phyloP scores from a whole-genome alignment of 192 early-diverging fungal species.

The Podila clonocystis region DNA sequence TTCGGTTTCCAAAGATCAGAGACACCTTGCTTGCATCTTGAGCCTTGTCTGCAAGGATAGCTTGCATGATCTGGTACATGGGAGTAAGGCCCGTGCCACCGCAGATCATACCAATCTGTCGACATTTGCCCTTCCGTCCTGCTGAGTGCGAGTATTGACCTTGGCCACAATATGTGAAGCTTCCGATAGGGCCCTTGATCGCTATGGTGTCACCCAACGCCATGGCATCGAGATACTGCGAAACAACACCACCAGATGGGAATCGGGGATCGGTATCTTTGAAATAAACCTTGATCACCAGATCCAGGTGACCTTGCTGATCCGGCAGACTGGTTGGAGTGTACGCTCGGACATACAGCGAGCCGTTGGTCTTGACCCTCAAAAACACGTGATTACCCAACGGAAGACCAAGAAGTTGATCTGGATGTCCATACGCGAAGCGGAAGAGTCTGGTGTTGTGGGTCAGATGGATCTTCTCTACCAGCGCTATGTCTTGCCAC shows the following conservation, averaged over 20 bases:
- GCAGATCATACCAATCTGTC: constrained; percentile 82
- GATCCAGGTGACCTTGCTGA: constrained; percentile 74
- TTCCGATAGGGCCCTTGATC: constrained; percentile 85
- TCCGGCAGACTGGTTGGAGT: constrained; percentile 74
- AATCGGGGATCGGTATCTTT: constrained; percentile 34
- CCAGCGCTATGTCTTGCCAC: constrained; percentile 54
- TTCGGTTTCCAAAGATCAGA: constrained; percentile 82
- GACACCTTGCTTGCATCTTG: constrained; percentile 75
- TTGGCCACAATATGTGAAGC: constrained; percentile 71
- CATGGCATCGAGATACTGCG: constrained; percentile 70
- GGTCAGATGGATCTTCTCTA: constrained; percentile 49
- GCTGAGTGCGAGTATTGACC: constrained; percentile 23
- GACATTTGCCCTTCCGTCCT: constrained; percentile 54
- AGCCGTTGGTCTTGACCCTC: constrained; percentile 59
- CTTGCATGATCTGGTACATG: constrained; percentile 80
- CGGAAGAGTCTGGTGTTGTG: constrained; percentile 57
- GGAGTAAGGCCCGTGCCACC: constrained; percentile 92
- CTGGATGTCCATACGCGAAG: constrained; percentile 63
- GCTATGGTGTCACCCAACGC: constrained; percentile 78
- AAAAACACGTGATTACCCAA: constrained; percentile 68
- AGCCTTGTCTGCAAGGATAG: constrained; percentile 68
- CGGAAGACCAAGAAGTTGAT: constrained; percentile 69
- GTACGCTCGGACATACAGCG: constrained; percentile 80
- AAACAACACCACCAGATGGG: constrained; percentile 66
- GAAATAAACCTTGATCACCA: constrained; percentile 84